Evolutionary conservation across 1,284 basidiomycete species (phyloP).

Genomic region (Mycena sp.): DNA sequence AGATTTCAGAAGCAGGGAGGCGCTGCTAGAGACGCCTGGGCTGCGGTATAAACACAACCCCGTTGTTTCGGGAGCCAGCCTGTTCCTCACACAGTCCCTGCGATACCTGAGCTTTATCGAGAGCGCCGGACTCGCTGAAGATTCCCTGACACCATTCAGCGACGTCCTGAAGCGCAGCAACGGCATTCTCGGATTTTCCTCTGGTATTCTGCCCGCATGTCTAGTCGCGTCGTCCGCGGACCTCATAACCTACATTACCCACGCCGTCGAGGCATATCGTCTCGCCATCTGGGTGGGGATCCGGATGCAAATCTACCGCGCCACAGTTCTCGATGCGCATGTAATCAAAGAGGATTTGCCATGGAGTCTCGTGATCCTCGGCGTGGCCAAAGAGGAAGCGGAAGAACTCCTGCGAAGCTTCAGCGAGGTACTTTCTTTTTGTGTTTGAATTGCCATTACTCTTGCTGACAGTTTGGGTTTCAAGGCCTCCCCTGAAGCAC

Average conservation of each 20-base stretch:
- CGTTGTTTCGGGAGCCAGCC: slow-evolving; percentile 56
- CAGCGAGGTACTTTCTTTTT: background rate
- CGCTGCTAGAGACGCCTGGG: slow-evolving; percentile 49
- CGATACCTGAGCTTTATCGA: slow-evolving; percentile 60
- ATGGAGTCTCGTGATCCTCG: slow-evolving; percentile 64
- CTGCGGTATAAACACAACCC: slow-evolving; percentile 53
- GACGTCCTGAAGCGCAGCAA: slow-evolving; percentile 49
- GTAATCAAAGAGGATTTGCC: slow-evolving; percentile 43
- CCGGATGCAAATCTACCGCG: slow-evolving; percentile 56
- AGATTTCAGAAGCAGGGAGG: slow-evolving; percentile 51
- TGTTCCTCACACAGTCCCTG: slow-evolving; percentile 63
- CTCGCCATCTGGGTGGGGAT: slow-evolving; percentile 68
- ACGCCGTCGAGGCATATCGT: slow-evolving; percentile 60
- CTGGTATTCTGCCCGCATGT: slow-evolving; percentile 67
- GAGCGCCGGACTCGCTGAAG: slow-evolving; percentile 28
- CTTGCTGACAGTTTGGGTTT: background rate
- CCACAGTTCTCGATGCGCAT: slow-evolving; percentile 33
- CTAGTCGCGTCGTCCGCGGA: slow-evolving; percentile 58
- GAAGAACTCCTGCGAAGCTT: background rate
- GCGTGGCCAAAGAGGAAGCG: slow-evolving; percentile 39
- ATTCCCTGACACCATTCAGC: slow-evolving; percentile 44
- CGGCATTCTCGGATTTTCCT: slow-evolving; percentile 64
- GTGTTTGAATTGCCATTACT: background rate
- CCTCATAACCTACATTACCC: slow-evolving; percentile 52
- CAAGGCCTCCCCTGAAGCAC: slow-evolving; percentile 28